Evolutionary conservation across 78 protist species (phyloP), one percentile per base, ranked within the genome.

Genomic region (Chrysochromulina tobinii): DNA sequence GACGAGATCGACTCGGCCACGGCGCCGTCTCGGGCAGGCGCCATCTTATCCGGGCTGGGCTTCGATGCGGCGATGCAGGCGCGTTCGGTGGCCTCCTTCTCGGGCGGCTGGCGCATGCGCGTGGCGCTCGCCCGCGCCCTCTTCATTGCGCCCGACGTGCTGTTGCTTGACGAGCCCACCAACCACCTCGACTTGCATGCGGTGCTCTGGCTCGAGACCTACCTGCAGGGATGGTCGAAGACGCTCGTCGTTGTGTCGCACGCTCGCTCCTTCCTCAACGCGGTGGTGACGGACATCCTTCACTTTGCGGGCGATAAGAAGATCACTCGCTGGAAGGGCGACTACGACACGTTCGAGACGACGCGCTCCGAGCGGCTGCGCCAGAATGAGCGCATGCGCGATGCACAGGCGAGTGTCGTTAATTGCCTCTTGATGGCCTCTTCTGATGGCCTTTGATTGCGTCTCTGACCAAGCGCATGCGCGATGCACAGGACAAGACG

Each of bases 111-210:
- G 96, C 86, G 98, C 50, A 97, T 97, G 98, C 93, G 98, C 54
- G 94, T 97, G 59, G 75, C 98, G 50, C 92, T 97, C 12, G 98
- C 97, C 1, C 93, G 94, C 20, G 98, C 97, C 27, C 92, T 96
- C 14, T 96, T 91, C 72, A 1, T 75, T 58, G 54, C 53, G 88
- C 99, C 99, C 2, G 98, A 97, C 66, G 88, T 98, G 51, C 93
- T 98, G 50, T 81, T 98, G 67, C 94, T 98, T 23, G 99, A 98
- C 90, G 99, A 97, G 88, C 99, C 99, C 66, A 97, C 98, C n/a
- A 98, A 98, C 94, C 98, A 96, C 79, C 93, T 98, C 67, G 99
- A 98, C 87, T 89, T 97, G 69, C 95, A 96, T 85, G 98, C 98
- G 6, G 93, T 93, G 61, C 94, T 96, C 69, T 98, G 97, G 98